Percentiles rank a stretch among this genome's conserved stretches.
phyloP scores from a whole-genome alignment of 2,329 filamentous ascomycete genomes.

The Clathrospora elynae region DNA sequence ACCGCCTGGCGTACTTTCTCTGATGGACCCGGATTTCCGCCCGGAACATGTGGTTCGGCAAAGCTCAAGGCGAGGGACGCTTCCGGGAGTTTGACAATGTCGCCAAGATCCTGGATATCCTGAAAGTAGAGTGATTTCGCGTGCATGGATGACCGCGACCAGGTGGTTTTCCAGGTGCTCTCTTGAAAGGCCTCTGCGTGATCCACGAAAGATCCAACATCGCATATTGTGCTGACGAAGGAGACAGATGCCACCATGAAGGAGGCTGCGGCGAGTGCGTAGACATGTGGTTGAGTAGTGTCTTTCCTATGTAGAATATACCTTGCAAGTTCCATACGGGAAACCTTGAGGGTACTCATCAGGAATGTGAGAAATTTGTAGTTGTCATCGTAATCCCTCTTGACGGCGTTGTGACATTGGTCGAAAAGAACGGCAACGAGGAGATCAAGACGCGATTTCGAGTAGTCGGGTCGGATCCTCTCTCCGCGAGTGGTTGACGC shows the following conservation, averaged over 20 bases:
- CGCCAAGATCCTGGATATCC: conserved; percentile 13
- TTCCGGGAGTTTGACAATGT: background rate
- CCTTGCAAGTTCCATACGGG: conserved; percentile 14
- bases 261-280: conserved; percentile 11
- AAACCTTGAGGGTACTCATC: conserved; percentile 13
- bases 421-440: conserved; percentile 22
- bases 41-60: conserved; percentile 10
- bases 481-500: conserved; percentile 13
- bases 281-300: conserved; percentile 11
- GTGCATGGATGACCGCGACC: conserved; percentile 15
- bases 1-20: conserved; percentile 11
- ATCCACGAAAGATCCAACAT: conserved; percentile 12
- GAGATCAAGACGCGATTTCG: conserved; percentile 13
- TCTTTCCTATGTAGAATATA: conserved; percentile 13
- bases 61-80: conserved; percentile 5
- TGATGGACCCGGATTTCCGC: conserved; percentile 8
- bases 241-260: conserved; percentile 13
- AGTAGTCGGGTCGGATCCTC: conserved; percentile 19
- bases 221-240: conserved; percentile 11
- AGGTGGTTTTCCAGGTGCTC: conserved; percentile 9
- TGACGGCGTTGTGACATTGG: conserved; percentile 5
- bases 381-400: conserved; percentile 10
- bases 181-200: conserved; percentile 13
- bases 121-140: conserved; percentile 7
- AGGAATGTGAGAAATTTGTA: conserved; percentile 16